Evolutionary conservation across 148 eudicot genomes (phyloP).

Genomic region (Rhododendron simsii): DNA sequence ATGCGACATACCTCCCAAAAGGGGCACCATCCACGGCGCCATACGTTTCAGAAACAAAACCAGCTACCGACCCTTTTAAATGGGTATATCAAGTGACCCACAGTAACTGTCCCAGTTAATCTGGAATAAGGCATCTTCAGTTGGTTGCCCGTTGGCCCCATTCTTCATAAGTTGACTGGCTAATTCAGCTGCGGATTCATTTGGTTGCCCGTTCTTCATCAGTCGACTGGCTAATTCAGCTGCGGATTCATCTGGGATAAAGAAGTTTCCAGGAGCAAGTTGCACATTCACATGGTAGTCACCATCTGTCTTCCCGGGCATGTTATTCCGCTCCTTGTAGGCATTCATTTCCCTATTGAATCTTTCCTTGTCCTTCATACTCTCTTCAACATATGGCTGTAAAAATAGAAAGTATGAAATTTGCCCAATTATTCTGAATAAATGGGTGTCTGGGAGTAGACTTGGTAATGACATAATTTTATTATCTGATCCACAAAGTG

Average conservation of each 20-base stretch:
- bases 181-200: conserved; percentile 22
- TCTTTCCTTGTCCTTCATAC: conserved; percentile 40
- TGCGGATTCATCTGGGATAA: conserved; percentile 22
- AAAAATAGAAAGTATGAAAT: neutral
- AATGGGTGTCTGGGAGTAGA: neutral
- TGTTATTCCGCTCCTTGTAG: conserved; percentile 7
- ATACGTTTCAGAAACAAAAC: neutral
- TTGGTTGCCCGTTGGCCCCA: conserved; percentile 5
- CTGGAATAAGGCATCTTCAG: conserved; percentile 28
- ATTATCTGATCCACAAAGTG: neutral
- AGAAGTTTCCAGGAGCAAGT: conserved; percentile 15
- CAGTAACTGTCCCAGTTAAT: conserved; percentile 25
- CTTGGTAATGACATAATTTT: neutral
- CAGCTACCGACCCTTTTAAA: neutral
- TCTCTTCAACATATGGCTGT: conserved; percentile 42
- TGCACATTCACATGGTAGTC: conserved; percentile 31
- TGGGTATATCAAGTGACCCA: conserved; percentile 15
- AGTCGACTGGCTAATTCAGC: conserved; percentile 18
- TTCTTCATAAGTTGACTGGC: conserved; percentile 24
- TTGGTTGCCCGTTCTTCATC: conserved; percentile 27
- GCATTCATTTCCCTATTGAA: conserved; percentile 27
- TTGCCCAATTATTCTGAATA: neutral
- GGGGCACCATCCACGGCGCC: neutral
- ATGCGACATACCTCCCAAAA: conserved; percentile 1
- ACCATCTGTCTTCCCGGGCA: conserved; percentile 15